These are phyloP conservation scores for Leccinum uliginosum DNA, from an alignment of 768 basidiomycete genomes.

Conservation along the genomic window DNA sequence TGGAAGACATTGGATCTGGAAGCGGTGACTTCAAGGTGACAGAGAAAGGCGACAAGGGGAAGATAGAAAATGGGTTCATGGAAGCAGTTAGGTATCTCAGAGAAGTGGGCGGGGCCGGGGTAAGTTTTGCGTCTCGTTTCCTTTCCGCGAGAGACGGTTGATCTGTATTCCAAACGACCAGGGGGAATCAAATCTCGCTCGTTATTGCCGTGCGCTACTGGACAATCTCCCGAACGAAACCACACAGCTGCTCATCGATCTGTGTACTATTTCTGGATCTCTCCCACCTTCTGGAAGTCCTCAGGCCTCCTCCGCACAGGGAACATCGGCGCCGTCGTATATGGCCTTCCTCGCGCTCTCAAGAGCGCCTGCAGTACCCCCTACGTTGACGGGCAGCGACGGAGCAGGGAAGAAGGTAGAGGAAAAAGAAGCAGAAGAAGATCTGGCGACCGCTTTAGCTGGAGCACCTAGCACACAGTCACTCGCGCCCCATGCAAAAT, in stretches of 20 bases:
- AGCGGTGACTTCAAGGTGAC: slow-evolving; percentile 2
- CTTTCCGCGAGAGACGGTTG: neutral
- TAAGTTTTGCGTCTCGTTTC: slow-evolving; percentile 37
- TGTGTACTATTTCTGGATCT: slow-evolving; percentile 69
- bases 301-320: slow-evolving; percentile 19
- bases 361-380: slow-evolving; percentile 42
- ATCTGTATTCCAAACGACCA: slow-evolving; percentile 24
- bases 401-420: slow-evolving; percentile 19
- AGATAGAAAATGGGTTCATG: slow-evolving; percentile 38
- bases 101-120: slow-evolving; percentile 71
- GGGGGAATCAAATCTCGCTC: slow-evolving; percentile 83
- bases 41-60: slow-evolving; percentile 34
- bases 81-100: slow-evolving; percentile 83
- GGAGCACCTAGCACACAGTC: slow-evolving; percentile 28
- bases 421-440: slow-evolving; percentile 14
- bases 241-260: slow-evolving; percentile 85
- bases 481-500: slow-evolving; percentile 4
- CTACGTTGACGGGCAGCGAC: slow-evolving; percentile 36
- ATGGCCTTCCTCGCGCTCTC: slow-evolving; percentile 78
- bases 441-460: slow-evolving; percentile 11
- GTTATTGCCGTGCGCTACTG: slow-evolving; percentile 86
- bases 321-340: slow-evolving; percentile 52
- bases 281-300: slow-evolving; percentile 32
- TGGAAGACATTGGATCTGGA: slow-evolving; percentile 72
- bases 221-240: slow-evolving; percentile 81